Evolutionary conservation across 345 rosid species (phyloP).

Genomic region (Bruguiera gymnorhiza): DNA sequence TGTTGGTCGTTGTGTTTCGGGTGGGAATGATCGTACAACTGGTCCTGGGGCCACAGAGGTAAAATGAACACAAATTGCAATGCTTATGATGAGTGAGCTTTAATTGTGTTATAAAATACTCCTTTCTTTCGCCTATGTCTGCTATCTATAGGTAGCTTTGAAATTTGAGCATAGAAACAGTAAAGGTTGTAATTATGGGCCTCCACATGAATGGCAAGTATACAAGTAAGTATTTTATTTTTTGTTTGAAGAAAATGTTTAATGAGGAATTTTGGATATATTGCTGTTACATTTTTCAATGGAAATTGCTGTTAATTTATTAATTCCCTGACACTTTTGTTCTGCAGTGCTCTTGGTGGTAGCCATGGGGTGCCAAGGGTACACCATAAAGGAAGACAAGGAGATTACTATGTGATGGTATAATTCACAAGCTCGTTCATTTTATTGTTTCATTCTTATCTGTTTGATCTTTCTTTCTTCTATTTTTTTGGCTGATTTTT

Average conservation of each 20-base stretch:
- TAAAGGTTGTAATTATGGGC: constrained; percentile 38
- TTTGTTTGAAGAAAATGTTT: neutral
- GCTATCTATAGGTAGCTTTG: constrained; percentile 25
- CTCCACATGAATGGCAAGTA: constrained; percentile 39
- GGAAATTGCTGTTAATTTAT: neutral
- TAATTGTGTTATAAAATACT: neutral
- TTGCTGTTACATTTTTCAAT: too few species aligned
- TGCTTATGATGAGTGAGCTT: neutral
- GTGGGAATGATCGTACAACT: constrained; percentile 26
- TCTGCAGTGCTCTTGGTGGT: constrained; percentile 81
- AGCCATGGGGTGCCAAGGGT: constrained; percentile 37
- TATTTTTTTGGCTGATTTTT: constrained; percentile 11
- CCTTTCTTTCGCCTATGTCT: neutral
- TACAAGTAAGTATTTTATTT: constrained; percentile 28
- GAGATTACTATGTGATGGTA: constrained; percentile 37
- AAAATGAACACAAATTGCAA: constrained; percentile 13
- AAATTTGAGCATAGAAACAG: constrained; percentile 39
- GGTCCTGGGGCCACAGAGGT: constrained; percentile 89
- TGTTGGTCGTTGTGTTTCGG: constrained; percentile 31
- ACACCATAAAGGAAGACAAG: constrained; percentile 34
- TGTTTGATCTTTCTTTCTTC: constrained; percentile 7
- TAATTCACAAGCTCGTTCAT: constrained; percentile 10
- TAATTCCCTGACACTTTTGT: constrained; percentile 2
- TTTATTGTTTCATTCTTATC: constrained; percentile 16
- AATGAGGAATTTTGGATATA: too few species aligned